Base-by-base conservation (phyloP, 805 yeast species). In the Saccharomycopsis vini region DNA sequence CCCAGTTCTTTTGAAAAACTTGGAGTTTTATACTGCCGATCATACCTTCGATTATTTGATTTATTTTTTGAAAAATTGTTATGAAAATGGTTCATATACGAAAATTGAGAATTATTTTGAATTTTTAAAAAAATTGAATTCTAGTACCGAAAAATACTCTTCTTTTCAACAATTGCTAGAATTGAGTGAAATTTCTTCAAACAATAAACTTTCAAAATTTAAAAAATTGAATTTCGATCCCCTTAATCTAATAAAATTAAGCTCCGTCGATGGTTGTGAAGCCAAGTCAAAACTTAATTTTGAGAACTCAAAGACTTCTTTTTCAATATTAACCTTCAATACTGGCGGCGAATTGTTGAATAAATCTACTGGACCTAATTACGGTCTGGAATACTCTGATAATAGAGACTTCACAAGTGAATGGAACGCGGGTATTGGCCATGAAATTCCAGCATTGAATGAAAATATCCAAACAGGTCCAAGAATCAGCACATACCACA, bases 21-120 rank as follows among this genome's bases (percentile, higher is more conserved):
- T 35, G 20, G 35, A 37, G 21, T 46, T 46, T 36, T 46, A 43
- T 20, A 29, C 13, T 6, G 34, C 34, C 13, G 50, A 46, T 3
- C 15, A 20, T 5, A 20, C 31, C 10, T 20, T 21, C n/a, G 40
- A 28, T 3, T 49, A 49, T 29, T 40, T 42, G 19, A 16, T 43
- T 5, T 37, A 39, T 23, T 47, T 37, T 20, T 35, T 46, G 30
- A 31, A 30, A 6, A 19, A 42, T 4, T 43, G 48, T 20, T 49
- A 46, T 33, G 36, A 33, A 5, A 43, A 46, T 16, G 36, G 32
- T 6, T 30, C 48, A 5, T 49, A n/a, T 20, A 35, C 48, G 4
- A 47, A 49, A 31, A 49, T 49, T 26, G 50, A 49, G 37, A 43
- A 41, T 15, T 41, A 45, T 34, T 35, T 45, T 40, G 41, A 45